Base-by-base conservation (phyloP, 2,329 filamentous ascomycete species). In the Colletotrichum aenigma region DNA sequence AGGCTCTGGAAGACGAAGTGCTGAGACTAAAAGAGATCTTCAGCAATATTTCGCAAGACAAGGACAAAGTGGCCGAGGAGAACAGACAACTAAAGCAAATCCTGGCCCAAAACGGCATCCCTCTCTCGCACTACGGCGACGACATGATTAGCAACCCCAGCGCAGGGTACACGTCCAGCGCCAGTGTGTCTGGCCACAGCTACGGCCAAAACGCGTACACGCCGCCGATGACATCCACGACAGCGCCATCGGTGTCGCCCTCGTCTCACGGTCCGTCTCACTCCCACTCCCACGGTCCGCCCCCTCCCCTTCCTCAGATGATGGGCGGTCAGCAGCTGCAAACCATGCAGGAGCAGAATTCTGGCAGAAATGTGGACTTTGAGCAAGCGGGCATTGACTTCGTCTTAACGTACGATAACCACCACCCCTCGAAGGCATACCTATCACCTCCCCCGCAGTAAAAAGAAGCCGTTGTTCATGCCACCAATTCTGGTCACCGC, bases 1-100 rank as follows among this genome's bases (percentile, higher is more conserved):
- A 97, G 84, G 93, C 94, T 13, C 91, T 98, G 18, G 97, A 99
- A 85, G 93, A 96, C 81, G 96, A 98, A 85, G 94, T 98, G 7
- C 89, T 97, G 24, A 93, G 95, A 65, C 88, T 98, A 58, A 97
- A 97, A 83, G 96, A 98, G 82, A 90, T 94, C n/a, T 96, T 93
- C 81, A 93, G 92, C 80, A 92, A 91, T 66, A 90, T 93, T 21
- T 90, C 92, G 8, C 92, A 94, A 79, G 95, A 97, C 82, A 95
- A 95, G 81, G 92, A 96, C 69, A 90, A 91, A 67, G 87, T 96
- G 10, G 89, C 91, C 61, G 92, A 95, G 70, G 96, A 98, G 85
- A 98, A 98, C 81, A 91, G 90, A 58, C 91, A 94, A 69, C 88
- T 99, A 69, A 94, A 88, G 79, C 86, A 87, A 58, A 81, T 91